Percentiles rank a stretch among this genome's conserved stretches.
phyloP scores from a whole-genome alignment of 257 asterid genomes.

The Petunia secreta region DNA sequence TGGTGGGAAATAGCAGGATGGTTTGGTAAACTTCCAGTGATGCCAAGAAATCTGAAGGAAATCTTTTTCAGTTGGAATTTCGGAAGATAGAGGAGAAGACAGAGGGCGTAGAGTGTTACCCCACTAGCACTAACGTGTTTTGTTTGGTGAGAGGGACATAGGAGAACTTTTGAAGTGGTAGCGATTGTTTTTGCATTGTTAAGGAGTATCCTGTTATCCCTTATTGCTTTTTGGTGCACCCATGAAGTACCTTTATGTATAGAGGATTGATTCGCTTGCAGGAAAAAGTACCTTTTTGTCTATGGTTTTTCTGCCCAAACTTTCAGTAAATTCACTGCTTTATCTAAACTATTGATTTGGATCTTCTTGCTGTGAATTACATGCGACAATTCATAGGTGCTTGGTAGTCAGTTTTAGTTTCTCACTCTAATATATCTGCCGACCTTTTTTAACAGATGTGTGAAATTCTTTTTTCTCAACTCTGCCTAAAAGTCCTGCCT shows the following conservation, averaged over 20 bases:
- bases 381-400: not conserved
- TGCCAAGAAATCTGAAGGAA: not conserved
- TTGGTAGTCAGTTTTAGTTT: conserved; percentile 1
- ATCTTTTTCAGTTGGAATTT: not conserved
- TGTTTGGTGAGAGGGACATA: not conserved
- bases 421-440: conserved; percentile 14
- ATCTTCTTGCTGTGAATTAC: conserved; percentile 11
- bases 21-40: not conserved
- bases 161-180: not conserved
- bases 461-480: conserved; percentile 89
- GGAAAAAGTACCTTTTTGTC: too few species aligned
- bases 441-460: conserved; percentile 70
- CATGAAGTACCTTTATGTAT: too few species aligned
- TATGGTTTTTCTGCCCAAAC: too few species aligned
- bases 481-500: conserved; percentile 82
- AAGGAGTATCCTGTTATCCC: too few species aligned
- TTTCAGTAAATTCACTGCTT: too few species aligned
- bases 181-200: not conserved
- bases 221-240: too few species aligned
- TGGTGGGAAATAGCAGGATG: not conserved
- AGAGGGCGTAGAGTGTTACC: not conserved
- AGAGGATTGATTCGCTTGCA: too few species aligned
- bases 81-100: not conserved
- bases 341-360: not conserved
- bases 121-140: not conserved